Evolutionary conservation across 2,329 filamentous ascomycete genomes (phyloP).

Genomic region (Pyrenochaeta sp.): DNA sequence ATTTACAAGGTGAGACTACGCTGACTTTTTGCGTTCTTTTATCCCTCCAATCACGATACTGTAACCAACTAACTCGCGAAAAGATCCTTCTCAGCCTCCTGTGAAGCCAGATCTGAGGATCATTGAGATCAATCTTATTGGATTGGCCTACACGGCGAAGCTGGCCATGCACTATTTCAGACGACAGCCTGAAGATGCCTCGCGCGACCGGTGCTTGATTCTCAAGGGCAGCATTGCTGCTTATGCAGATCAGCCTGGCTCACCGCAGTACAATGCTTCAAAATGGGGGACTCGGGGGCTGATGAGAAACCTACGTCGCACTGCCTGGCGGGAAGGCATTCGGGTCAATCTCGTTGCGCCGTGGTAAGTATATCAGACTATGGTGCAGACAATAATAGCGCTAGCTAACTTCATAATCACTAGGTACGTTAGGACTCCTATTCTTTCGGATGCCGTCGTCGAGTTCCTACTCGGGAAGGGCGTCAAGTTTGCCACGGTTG

Average conservation of each 20-base stretch:
- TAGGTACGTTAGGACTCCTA: no score
- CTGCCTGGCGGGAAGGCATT: constrained; percentile 6
- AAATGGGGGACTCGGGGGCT: constrained; percentile 19
- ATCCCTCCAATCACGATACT: no score
- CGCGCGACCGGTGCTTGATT: constrained; percentile 13
- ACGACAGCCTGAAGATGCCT: constrained; percentile 1
- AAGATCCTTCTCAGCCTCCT: constrained; percentile 2
- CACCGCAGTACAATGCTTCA: constrained; percentile 10
- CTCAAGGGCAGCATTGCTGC: constrained; percentile 13
- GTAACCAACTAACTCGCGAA: neutral
- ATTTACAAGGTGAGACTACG: constrained; percentile 7
- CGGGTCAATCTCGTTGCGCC: constrained; percentile 12
- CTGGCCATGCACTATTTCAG: constrained; percentile 17
- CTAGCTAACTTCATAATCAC: no score
- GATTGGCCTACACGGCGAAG: constrained; percentile 6
- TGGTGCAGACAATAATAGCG: no score
- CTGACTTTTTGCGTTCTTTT: no score
- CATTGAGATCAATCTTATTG: constrained; percentile 6
- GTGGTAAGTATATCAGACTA: no score
- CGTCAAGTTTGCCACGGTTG: no score
- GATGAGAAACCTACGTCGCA: constrained; percentile 12
- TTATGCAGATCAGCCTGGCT: constrained; percentile 12
- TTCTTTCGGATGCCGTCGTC: no score
- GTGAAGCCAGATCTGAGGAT: constrained; percentile 5
- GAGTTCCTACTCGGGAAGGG: no score